phyloP scores from a whole-genome alignment of 2,329 filamentous ascomycete genomes.

The Phyllosticta paracitricarpa region DNA sequence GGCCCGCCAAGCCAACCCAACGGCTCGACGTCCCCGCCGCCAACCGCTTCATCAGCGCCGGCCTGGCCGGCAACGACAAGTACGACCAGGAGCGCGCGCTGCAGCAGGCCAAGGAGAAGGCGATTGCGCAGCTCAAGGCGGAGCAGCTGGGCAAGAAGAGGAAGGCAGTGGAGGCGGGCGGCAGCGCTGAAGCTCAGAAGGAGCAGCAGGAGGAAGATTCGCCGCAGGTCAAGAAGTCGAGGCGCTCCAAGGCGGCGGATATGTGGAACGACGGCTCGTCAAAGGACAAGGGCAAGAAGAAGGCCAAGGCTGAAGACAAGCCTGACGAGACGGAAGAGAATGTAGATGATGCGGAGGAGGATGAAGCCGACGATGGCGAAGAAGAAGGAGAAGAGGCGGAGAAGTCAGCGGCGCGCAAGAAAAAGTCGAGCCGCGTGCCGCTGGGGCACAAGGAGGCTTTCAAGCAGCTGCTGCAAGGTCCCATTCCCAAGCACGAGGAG shows the following conservation, averaged over 20 bases:
- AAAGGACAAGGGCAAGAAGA: neutral
- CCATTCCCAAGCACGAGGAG: conserved; percentile 7
- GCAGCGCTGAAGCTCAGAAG: neutral
- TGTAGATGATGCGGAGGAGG: neutral
- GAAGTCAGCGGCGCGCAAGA: neutral
- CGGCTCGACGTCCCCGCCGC: conserved; percentile 67
- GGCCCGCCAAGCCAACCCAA: conserved; percentile 43
- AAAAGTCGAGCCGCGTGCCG: conserved; percentile 8
- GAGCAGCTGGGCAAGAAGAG: conserved; percentile 25
- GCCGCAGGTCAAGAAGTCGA: conserved; percentile 8
- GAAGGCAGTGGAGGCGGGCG: conserved; percentile 17
- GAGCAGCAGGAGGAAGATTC: conserved; percentile 12
- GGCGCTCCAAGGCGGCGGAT: conserved; percentile 7
- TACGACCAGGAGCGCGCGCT: conserved; percentile 33
- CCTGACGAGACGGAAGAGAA: neutral
- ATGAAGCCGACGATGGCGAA: neutral
- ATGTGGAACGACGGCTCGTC: conserved; percentile 7
- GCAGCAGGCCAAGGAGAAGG: conserved; percentile 25
- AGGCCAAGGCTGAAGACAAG: neutral
- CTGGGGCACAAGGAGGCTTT: conserved; percentile 10
- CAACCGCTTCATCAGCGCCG: conserved; percentile 70
- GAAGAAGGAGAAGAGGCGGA: neutral
- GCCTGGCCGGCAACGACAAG: conserved; percentile 48
- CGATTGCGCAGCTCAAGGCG: conserved; percentile 26
- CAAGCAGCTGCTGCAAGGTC: conserved; percentile 10